A percentile compares a stretch with the other conserved stretches of the same genome.
These are phyloP conservation scores for Sugiyamaella grinbergsii DNA, from an alignment of 1,139 yeast species.

Conservation along the genomic window DNA sequence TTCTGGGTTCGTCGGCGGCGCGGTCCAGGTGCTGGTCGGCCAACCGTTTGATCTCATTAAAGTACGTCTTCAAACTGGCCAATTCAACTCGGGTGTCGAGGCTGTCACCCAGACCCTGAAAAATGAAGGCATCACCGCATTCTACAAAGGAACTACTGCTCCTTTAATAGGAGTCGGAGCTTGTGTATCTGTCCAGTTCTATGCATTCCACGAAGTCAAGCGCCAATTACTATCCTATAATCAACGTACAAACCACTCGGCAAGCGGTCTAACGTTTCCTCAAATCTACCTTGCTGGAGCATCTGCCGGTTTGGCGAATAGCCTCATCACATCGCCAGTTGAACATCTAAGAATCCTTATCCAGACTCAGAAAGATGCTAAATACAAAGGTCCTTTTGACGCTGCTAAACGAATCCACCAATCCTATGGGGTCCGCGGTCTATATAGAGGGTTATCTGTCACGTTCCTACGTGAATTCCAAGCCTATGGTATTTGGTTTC, in stretches of 20 bases:
- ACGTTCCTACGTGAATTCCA: conserved; percentile 71
- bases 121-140: conserved; percentile 66
- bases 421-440: conserved; percentile 54
- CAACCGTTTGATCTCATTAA: conserved; percentile 75
- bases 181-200: conserved; percentile 73
- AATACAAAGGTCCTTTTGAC: conserved; percentile 50
- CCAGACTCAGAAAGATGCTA: conserved; percentile 54
- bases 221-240: conserved; percentile 50
- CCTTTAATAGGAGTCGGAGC: conserved; percentile 62
- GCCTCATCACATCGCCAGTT: conserved; percentile 72
- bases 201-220: conserved; percentile 76
- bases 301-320: conserved; percentile 72
- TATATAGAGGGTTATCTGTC: conserved; percentile 61
- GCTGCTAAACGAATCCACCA: conserved; percentile 53
- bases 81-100: conserved; percentile 51
- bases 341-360: conserved; percentile 73
- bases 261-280: conserved; percentile 48
- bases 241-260: conserved; percentile 34
- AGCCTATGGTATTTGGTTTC: conserved; percentile 83
- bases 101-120: conserved; percentile 57
- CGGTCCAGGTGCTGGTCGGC: conserved; percentile 73
- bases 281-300: conserved; percentile 77
- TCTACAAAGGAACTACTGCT: conserved; percentile 55
- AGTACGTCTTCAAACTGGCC: conserved; percentile 63
- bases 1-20: conserved; percentile 53